phyloP scores from a whole-genome alignment of 345 rosid species.

The Cardiospermum halicacabum region DNA sequence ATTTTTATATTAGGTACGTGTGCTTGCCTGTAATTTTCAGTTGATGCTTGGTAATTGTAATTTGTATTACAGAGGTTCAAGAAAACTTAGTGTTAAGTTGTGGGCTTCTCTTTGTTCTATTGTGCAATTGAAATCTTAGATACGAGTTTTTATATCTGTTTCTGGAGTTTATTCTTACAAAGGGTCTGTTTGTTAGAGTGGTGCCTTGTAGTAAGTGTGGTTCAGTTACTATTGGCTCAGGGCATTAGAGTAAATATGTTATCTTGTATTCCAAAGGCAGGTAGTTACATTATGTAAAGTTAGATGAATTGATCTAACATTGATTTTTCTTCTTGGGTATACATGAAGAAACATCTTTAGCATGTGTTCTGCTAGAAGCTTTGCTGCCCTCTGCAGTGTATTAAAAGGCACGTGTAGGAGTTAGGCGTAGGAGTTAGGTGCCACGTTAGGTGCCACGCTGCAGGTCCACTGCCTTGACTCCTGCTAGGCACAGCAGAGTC shows the following conservation, averaged over 20 bases:
- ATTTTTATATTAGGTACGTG: slow-evolving; percentile 72
- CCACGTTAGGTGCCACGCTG: too few species aligned
- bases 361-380: neutral
- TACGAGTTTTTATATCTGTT: neutral
- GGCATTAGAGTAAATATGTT: neutral
- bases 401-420: too few species aligned
- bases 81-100: neutral
- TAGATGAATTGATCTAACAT: neutral
- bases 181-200: neutral
- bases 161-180: neutral
- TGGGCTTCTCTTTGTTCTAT: neutral
- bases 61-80: neutral
- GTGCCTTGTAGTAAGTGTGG: slow-evolving; percentile 1
- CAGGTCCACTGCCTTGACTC: too few species aligned
- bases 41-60: slow-evolving; percentile 2
- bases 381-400: too few species aligned
- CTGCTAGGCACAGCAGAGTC: too few species aligned
- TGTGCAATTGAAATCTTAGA: neutral
- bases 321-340: neutral
- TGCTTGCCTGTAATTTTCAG: neutral
- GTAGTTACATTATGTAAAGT: neutral
- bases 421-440: too few species aligned
- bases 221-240: neutral
- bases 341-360: neutral
- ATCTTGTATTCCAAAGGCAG: neutral